A percentile compares a stretch with the other conserved stretches of the same genome.
Conservation (phyloP, 768 basidiomycete genomes). For the Termitomyces sp. region DNA sequence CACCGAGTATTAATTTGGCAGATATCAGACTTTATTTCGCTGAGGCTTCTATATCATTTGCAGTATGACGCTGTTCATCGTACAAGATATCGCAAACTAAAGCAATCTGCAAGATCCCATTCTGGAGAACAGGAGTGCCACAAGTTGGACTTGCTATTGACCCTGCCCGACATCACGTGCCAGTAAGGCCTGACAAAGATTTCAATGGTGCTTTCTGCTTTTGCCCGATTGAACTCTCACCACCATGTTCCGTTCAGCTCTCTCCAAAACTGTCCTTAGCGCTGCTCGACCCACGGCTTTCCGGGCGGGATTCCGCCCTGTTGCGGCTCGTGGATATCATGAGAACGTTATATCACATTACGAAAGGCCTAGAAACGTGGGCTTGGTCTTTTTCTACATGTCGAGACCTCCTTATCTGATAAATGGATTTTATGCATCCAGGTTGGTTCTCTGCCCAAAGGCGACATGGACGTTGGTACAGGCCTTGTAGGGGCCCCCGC, state of each 20-base stretch:
- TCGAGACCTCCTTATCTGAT: constrained; percentile 55
- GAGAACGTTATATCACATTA: constrained; percentile 98
- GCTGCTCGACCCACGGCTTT: constrained; percentile 40
- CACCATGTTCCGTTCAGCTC: constrained; percentile 67
- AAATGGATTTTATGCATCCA: constrained; percentile 36
- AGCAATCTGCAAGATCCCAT: too few relatives aligned
- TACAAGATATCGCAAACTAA: background rate
- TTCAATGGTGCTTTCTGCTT: constrained; percentile 2
- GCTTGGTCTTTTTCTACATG: constrained; percentile 37
- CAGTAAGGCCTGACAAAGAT: constrained; percentile 15
- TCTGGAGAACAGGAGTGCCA: too few relatives aligned
- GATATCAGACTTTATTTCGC: background rate
- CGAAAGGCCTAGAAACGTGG: constrained; percentile 93
- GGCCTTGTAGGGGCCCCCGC: constrained; percentile 97
- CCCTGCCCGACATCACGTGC: background rate
- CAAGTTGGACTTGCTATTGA: too few relatives aligned
- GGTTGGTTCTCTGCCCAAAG: constrained; percentile 96
- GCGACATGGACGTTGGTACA: constrained; percentile 89
- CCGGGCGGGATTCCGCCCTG: constrained; percentile 41
- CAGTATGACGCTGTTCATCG: background rate
- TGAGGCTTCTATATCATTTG: background rate
- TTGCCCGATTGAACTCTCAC: constrained; percentile 24
- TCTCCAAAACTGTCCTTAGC: constrained; percentile 48
- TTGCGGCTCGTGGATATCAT: constrained; percentile 74
- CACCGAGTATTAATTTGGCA: background rate